Evolutionary conservation across 2,329 filamentous ascomycete genomes (phyloP), one percentile per base, ranked within the genome.

Genomic region (Hortaea sp.): DNA sequence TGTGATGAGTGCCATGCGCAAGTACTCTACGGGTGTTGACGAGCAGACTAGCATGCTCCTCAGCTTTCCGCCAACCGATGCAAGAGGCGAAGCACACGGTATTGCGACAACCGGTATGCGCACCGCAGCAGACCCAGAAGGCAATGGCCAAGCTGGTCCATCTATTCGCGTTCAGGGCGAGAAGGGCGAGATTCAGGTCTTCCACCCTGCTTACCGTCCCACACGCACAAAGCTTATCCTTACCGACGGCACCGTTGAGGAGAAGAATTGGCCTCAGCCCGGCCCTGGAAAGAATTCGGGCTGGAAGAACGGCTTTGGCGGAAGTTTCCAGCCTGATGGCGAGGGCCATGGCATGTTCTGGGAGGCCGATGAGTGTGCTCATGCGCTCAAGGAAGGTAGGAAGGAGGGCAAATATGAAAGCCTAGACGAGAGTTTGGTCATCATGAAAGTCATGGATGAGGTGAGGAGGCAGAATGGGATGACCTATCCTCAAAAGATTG

Each of bases 291-390:
- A 66, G 53, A 68, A 68, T 27, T 68, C 64, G 42, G 67, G 66
- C 5, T 74, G 69, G 67, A 62, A 64, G 56, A 74, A 73, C 47
- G 70, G 71, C 29, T 74, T 73, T 46, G 67, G 65, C 11, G 64
- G 59, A 37, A 51, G 51, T 28, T 59, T 55, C 45, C 62, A 71
- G 30, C 68, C 76, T 48, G 77, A 79, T 29, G 75, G 72, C 10
- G 67, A 72, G 55, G 87, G 86, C 7, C 82, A 87, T 53, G 88
- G 87, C 42, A 92, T 94, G 85, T 92, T 87, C 69, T 90, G 83
- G 83, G 84, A 89, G 64, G 86, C 86, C 1, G 85, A 89, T 63
- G 85, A 88, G 70, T 83, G 79, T 53, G 85, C 82, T 29, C 74
- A 81, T 40, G 86, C 84, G 54, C 61, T 94, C 47, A 73, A 83